These are phyloP conservation scores for Lathyrus tuberosus DNA, from an alignment of 306 rosid genomes.

Conservation along the genomic window DNA sequence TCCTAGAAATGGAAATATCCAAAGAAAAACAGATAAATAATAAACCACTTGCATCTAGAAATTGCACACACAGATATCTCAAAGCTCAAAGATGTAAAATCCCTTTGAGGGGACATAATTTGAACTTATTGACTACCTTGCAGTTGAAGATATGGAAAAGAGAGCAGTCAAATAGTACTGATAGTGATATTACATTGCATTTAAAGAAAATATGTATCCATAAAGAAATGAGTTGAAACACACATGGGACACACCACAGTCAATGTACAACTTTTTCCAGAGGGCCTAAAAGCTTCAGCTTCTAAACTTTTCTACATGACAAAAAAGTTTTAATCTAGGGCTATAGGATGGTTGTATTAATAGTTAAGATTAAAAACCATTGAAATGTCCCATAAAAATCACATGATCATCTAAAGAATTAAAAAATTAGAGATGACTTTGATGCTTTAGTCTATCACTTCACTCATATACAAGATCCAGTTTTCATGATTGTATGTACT, in stretches of 20 bases:
- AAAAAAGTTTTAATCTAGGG: background rate
- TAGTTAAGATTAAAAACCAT: background rate
- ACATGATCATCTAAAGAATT: constrained; percentile 10
- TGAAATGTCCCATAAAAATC: background rate
- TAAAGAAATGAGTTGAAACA: constrained; percentile 24
- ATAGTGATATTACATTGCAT: background rate
- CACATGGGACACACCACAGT: constrained; percentile 7
- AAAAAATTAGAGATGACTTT: background rate
- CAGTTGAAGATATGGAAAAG: constrained; percentile 16
- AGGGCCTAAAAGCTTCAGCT: constrained; percentile 2
- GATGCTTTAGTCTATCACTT: constrained; percentile 18
- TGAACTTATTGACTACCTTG: constrained; percentile 15
- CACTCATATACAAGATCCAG: background rate
- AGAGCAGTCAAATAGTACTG: constrained; percentile 17
- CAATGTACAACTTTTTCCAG: background rate
- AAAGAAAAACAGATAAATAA: constrained; percentile 37
- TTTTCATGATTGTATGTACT: background rate
- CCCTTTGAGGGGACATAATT: background rate
- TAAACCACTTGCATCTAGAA: constrained; percentile 35
- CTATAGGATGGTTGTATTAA: constrained; percentile 1
- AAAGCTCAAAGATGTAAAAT: constrained; percentile 39
- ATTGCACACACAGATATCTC: constrained; percentile 31
- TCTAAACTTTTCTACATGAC: constrained; percentile 20
- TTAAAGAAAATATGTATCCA: constrained; percentile 20
- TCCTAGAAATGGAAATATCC: constrained; percentile 40